Conservation (phyloP, 805 yeast species). For the Grigorovia transvaalensis region DNA sequence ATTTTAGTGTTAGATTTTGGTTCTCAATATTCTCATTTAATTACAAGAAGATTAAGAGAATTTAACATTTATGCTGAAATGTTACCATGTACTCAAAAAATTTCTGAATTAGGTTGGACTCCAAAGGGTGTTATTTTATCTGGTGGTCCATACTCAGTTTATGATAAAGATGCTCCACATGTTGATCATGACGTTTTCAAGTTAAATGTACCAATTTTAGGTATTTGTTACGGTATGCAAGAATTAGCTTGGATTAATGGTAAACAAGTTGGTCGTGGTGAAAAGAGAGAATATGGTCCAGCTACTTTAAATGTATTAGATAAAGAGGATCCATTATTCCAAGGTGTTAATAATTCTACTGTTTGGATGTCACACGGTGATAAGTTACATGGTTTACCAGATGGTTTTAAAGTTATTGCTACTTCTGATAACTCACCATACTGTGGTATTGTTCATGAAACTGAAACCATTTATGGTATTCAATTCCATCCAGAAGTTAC, state of each 20-base stretch:
- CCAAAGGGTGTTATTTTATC: conserved; percentile 95
- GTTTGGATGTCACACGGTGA: conserved; percentile 99
- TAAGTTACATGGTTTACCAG: conserved; percentile 82
- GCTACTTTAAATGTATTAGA: conserved; percentile 77
- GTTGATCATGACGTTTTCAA: conserved; percentile 91
- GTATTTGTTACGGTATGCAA: conserved; percentile 99
- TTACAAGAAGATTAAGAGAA: conserved; percentile 95
- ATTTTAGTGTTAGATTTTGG: conserved; percentile 96
- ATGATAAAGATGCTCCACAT: conserved; percentile 92
- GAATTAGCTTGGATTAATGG: conserved; percentile 97
- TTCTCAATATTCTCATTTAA: conserved; percentile 93
- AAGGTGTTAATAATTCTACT: conserved; percentile 84
- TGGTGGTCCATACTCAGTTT: conserved; percentile 97
- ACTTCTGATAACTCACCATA: conserved; percentile 89
- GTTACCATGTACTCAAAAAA: conserved; percentile 98
- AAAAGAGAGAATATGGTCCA: conserved; percentile 96
- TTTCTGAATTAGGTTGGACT: conserved; percentile 80
- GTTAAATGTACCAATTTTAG: conserved; percentile 85
- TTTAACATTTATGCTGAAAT: conserved; percentile 97
- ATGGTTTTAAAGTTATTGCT: conserved; percentile 81
- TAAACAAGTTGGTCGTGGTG: conserved; percentile 85
- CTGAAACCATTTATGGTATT: conserved; percentile 75
- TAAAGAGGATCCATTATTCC: conserved; percentile 56
- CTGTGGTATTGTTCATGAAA: conserved; percentile 79
- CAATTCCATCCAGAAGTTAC: conserved; percentile 99